A percentile compares a stretch with the other conserved stretches of the same genome.
Evolutionary conservation across 2,329 filamentous ascomycete species (phyloP).

Genomic region (Sclerotinia spermophila): DNA sequence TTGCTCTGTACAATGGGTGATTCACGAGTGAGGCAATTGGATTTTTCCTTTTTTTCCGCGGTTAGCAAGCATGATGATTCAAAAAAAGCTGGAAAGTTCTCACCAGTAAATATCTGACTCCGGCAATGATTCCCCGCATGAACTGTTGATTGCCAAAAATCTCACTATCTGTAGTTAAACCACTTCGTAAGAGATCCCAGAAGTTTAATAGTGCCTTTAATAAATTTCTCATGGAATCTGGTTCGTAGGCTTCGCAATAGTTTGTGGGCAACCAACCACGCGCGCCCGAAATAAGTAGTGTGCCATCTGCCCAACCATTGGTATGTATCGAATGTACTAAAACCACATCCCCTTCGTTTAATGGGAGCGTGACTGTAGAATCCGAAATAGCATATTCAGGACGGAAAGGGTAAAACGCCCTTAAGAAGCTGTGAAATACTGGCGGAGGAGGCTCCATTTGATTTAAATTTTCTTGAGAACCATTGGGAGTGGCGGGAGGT

Average conservation of each 20-base stretch:
- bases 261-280: slow-evolving; percentile 97
- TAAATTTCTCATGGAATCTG: slow-evolving; percentile 78
- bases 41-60: slow-evolving; percentile 65
- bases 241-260: slow-evolving; percentile 94
- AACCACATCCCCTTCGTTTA: slow-evolving; percentile 88
- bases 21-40: slow-evolving; percentile 82
- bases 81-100: slow-evolving; percentile 39
- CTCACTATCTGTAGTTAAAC: slow-evolving; percentile 68
- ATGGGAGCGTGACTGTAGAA: slow-evolving; percentile 80
- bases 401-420: slow-evolving; percentile 90
- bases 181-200: slow-evolving; percentile 83
- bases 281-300: slow-evolving; percentile 76
- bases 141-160: slow-evolving; percentile 90
- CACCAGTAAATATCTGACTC: slow-evolving; percentile 85
- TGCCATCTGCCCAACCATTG: slow-evolving; percentile 98
- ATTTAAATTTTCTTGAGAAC: slow-evolving; percentile 54
- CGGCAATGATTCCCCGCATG: slow-evolving; percentile 89
- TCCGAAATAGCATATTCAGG: slow-evolving; percentile 74
- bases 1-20: slow-evolving; percentile 70
- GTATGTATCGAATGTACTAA: slow-evolving; percentile 95
- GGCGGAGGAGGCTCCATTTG: slow-evolving; percentile 49
- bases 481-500: slow-evolving; percentile 71
- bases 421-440: slow-evolving; percentile 89
- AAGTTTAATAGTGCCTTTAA: slow-evolving; percentile 85
- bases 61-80: slow-evolving; percentile 16